Evolutionary conservation across 2,329 filamentous ascomycete genomes (phyloP).

Genomic region (Phialophora chinensis): DNA sequence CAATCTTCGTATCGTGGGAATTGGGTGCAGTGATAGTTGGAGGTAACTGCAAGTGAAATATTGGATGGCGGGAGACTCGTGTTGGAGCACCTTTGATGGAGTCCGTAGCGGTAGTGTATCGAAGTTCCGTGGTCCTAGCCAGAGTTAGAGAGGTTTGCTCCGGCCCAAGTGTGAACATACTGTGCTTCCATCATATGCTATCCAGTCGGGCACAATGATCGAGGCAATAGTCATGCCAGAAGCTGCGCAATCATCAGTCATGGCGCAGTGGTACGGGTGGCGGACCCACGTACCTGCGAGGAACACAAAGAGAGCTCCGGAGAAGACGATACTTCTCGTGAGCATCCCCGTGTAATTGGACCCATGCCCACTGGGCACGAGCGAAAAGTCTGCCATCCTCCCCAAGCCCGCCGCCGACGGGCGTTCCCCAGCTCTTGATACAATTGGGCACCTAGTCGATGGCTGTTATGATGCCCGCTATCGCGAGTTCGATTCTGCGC

Average conservation of each 20-base stretch:
- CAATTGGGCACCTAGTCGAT: background rate
- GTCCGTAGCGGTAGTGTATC: conserved; percentile 71
- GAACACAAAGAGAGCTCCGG: conserved; percentile 51
- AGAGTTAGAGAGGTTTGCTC: conserved; percentile 6
- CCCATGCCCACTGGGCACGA: conserved; percentile 51
- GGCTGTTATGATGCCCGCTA: background rate
- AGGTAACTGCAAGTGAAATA: conserved; percentile 65
- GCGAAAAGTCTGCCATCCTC: conserved; percentile 50
- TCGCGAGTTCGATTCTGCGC: background rate
- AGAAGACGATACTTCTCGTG: conserved; percentile 57
- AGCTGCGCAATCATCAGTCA: conserved; percentile 42
- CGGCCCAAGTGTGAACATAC: conserved; percentile 40
- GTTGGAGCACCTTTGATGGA: conserved; percentile 73
- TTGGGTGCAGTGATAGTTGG: conserved; percentile 58
- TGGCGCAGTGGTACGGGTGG: background rate
- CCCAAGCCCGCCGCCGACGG: conserved; percentile 20
- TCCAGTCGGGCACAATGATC: conserved; percentile 56
- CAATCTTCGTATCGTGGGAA: conserved; percentile 75
- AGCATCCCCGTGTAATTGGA: conserved; percentile 56
- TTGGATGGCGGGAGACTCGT: conserved; percentile 32
- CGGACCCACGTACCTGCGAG: conserved; percentile 47
- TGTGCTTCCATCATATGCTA: conserved; percentile 54
- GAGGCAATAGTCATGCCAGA: conserved; percentile 53
- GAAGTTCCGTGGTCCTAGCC: conserved; percentile 49
- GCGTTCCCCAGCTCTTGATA: conserved; percentile 23